Evolutionary conservation across 2,329 filamentous ascomycete genomes (phyloP), one percentile per base, ranked within the genome.

Genomic region (Parasarocladium wereldwijsianum): DNA sequence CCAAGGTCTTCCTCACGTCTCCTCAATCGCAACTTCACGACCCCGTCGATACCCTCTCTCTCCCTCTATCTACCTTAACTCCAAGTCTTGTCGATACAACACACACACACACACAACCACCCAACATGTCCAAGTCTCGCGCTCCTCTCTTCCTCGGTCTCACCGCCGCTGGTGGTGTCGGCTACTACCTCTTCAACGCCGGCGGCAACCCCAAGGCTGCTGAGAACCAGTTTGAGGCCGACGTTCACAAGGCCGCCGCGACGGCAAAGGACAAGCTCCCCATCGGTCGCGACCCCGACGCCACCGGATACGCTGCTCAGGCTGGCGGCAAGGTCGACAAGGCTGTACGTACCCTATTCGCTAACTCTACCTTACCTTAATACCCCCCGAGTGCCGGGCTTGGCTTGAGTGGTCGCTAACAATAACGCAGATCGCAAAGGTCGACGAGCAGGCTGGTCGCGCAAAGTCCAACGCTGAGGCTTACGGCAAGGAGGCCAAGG

Each of bases 151-250:
- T 61, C 43, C 47, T 77, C 43, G 78, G 76, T 43, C 55, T 73
- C 41, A 69, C 64, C 35, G 73, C 70, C 40, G 76, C 67, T 18
- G 71, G 70, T 43, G 78, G 74, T 39, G 60, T 75, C 34, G 84
- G 80, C 24, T 96, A 93, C 66, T 96, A 96, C 63, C 69, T 96
- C 38, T 98, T 93, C 65, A 66, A 59, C 30, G 79, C 86, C 11
- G 87, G 87, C 37, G 86, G 87, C 34, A 70, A 74, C 52, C 66
- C 83, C 30, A 82, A 79, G 55, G 73, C 69, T 29, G 87, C 86
- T n/a, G 73, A 85, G 66, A 81, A 87, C 64, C 66, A 90, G 54
- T 68, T 81, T 42, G 81, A 93, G 62, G 86, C 76, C 52, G 87
- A 94, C 53, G 68, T 79, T 32, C 69, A 81, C 46, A 69, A 66